These are phyloP conservation scores for Apiospora arundinis DNA, from an alignment of 2,329 filamentous ascomycete species.

Conservation along the genomic window DNA sequence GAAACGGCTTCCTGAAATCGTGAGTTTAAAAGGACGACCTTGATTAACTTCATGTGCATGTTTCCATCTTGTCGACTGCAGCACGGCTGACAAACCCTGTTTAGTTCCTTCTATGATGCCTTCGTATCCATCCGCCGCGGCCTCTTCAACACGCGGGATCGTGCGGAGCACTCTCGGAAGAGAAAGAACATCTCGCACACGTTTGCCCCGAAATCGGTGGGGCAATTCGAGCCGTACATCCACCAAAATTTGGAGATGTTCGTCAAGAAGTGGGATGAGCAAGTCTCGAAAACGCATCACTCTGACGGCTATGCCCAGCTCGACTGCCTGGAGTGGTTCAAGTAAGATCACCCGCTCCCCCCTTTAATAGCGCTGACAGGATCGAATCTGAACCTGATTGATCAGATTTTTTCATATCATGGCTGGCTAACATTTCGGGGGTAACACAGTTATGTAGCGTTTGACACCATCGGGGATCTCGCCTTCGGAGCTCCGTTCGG, in stretches of 20 bases:
- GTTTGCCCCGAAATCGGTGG: constrained; percentile 81
- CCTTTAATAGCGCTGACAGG: neutral
- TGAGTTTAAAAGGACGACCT: constrained; percentile 46
- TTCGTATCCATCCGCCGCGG: constrained; percentile 88
- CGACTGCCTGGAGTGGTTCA: constrained; percentile 83
- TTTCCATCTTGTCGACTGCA: neutral
- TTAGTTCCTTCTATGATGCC: constrained; percentile 75
- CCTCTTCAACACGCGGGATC: constrained; percentile 87
- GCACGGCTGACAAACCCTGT: neutral
- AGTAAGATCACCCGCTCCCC: constrained; percentile 49
- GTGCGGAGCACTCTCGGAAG: constrained; percentile 84
- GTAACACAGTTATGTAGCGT: constrained; percentile 53
- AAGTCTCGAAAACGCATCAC: constrained; percentile 55
- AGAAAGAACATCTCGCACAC: constrained; percentile 88
- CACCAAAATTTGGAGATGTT: constrained; percentile 79
- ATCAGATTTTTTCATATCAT: neutral
- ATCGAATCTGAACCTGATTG: too few relatives aligned
- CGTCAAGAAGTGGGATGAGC: constrained; percentile 72
- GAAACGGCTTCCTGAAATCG: constrained; percentile 77
- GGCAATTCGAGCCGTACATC: constrained; percentile 89
- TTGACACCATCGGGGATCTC: constrained; percentile 60
- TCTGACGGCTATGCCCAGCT: constrained; percentile 64
- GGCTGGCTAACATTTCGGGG: neutral
- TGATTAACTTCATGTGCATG: neutral
- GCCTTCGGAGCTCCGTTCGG: constrained; percentile 82